phyloP scores from a whole-genome alignment of 345 rosid species.

The Alliaria petiolata region DNA sequence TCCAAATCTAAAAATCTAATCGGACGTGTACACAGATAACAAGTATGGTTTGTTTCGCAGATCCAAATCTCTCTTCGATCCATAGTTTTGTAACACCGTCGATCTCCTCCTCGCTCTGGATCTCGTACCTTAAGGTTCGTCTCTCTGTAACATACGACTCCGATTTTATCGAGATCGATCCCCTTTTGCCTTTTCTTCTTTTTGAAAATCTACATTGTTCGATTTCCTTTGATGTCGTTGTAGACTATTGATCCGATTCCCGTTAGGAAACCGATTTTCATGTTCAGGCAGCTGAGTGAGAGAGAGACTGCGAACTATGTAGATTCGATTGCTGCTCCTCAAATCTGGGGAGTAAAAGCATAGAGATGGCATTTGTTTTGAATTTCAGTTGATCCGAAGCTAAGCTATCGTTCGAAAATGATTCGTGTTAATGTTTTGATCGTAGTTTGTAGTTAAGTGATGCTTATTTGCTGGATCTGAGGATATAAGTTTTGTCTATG shows the following conservation, averaged over 20 bases:
- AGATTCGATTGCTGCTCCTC: neutral
- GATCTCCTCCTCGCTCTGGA: constrained; percentile 28
- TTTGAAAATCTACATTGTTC: constrained; percentile 11
- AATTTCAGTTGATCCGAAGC: neutral
- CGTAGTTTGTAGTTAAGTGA: neutral
- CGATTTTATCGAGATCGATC: constrained; percentile 13
- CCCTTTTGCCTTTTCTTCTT: neutral
- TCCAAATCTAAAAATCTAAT: too few species aligned
- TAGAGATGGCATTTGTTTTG: neutral
- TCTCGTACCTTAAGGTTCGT: constrained; percentile 32
- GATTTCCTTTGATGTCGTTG: constrained; percentile 14
- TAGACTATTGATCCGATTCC: too few species aligned
- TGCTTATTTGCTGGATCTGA: constrained; percentile 14
- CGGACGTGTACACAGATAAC: too few species aligned
- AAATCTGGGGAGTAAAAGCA: constrained; percentile 15
- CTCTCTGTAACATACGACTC: neutral
- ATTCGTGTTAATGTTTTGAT: too few species aligned
- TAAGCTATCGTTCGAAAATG: neutral
- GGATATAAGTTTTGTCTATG: neutral
- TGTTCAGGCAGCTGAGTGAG: neutral
- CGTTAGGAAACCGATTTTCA: too few species aligned
- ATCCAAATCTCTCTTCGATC: neutral
- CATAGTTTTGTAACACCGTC: neutral
- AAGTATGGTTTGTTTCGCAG: too few species aligned
- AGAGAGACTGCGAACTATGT: constrained; percentile 4